Evolutionary conservation across 805 yeast species (phyloP).

Genomic region (Saccharomycopsis amapae): DNA sequence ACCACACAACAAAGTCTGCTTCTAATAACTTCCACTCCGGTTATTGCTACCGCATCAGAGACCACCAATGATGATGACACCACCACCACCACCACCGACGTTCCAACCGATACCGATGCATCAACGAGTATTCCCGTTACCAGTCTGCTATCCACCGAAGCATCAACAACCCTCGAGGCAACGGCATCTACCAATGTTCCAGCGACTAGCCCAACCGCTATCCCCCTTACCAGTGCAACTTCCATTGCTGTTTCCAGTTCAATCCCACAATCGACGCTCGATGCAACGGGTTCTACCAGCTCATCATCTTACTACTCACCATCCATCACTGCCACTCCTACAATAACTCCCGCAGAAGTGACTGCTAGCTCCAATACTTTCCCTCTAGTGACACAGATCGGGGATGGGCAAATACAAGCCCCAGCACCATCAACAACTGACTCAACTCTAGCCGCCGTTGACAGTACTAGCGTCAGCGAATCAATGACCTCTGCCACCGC

Average conservation of each 20-base stretch:
- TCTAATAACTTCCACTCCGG: background rate
- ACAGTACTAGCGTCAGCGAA: background rate
- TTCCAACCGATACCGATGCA: background rate
- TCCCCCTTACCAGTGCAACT: background rate
- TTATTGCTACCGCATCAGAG: background rate
- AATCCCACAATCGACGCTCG: background rate
- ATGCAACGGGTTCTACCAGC: background rate
- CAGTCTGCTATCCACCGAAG: background rate
- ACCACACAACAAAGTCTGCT: background rate
- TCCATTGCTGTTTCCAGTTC: background rate
- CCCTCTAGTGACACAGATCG: conserved; percentile 16
- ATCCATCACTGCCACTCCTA: too few species aligned
- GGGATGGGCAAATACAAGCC: conserved; percentile 22
- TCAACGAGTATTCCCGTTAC: background rate
- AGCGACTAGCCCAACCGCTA: background rate
- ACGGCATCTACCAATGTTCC: background rate
- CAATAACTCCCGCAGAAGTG: background rate
- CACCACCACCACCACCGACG: background rate
- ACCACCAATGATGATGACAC: background rate
- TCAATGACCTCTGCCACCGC: background rate
- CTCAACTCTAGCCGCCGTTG: too few species aligned
- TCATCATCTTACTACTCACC: too few species aligned
- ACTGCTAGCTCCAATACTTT: background rate
- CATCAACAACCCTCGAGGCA: too few species aligned
- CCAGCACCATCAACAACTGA: background rate